Evolutionary conservation across 139 green algal genomes (phyloP).

Genomic region (Deuterostichococcus epilithicus): DNA sequence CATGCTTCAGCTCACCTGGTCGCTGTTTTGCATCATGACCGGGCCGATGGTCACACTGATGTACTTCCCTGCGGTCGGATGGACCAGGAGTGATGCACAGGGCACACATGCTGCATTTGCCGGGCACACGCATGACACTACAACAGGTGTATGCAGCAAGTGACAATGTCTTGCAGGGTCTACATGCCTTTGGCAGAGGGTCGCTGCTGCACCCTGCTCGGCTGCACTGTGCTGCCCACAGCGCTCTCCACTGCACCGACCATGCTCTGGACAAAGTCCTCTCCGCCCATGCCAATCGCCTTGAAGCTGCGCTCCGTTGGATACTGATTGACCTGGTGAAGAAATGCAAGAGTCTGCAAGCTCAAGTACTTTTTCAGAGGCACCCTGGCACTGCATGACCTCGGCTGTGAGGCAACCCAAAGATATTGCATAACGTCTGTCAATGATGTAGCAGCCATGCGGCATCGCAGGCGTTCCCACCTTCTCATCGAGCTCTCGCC

Average conservation of each 20-base stretch:
- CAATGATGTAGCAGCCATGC: no score
- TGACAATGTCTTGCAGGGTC: no score
- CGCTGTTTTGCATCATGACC: conserved; percentile 29
- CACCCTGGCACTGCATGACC: no score
- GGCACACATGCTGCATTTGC: no score
- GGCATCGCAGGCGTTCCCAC: background rate
- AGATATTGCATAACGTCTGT: background rate
- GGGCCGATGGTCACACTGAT: conserved; percentile 34
- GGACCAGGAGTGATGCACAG: no score
- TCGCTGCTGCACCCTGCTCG: conserved; percentile 23
- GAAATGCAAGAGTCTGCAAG: background rate
- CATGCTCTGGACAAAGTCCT: conserved; percentile 39
- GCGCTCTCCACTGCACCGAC: conserved; percentile 30
- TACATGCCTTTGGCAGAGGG: conserved; percentile 9
- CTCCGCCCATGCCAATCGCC: conserved; percentile 33
- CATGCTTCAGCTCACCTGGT: conserved; percentile 17
- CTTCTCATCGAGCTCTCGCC: conserved; percentile 40
- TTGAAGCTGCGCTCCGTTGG: conserved; percentile 43
- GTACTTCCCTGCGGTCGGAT: no score
- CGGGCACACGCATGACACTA: no score
- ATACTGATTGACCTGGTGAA: conserved; percentile 42
- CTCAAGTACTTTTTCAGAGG: background rate
- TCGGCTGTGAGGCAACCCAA: no score
- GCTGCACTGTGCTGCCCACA: conserved; percentile 26
- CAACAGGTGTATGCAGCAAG: no score